Base-by-base conservation (phyloP, 805 yeast genomes). In the Kodamaea leandrae region DNA sequence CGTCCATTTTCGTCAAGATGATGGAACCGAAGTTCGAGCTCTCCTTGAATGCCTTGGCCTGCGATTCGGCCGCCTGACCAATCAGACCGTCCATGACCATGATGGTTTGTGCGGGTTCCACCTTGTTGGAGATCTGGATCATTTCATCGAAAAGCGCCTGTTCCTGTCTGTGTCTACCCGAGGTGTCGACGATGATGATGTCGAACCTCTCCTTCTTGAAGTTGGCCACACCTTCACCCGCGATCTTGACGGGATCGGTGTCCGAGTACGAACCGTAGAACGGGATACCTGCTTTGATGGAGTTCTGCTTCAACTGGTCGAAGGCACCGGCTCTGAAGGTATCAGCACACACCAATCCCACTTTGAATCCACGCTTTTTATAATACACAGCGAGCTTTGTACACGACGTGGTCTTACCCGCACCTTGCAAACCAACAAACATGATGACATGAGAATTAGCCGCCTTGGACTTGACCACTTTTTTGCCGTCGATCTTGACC, bases 301-400 rank as follows among this genome's bases (percentile, higher is more conserved):
- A 98, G 64, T 91, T 91, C 66, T 91, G 99, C 62, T 93, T 91
- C 65, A 91, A 77, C 72, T 91, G 99, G 66, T 91, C 99, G 71
- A 91, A 91, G 2, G 99, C 99, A 75, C 99, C 99, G 26, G 99
- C 99, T 75, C 99, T 82, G 74, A 91, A 93, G 21, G 99, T 93
- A 71, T 93, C 99, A 2, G 99, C 99, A 78, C 99, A 93, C 18
- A 93, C 98, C 58, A 93, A 72, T 39, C 98, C 98, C 35, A 88
- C 96, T 60, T 89, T 90, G 66, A 82, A 88, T 2, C 97, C 97
- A 57, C 97, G 74, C 57, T 90, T 79, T 57, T 89, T 91, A 61
- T 93, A 93, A 60, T 86, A 90, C 2, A 88, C 95, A 0, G 99
- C 99, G 53, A 91, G 72, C 55, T 93, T 93, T 1, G 99, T 93